Evolutionary conservation across 805 yeast genomes (phyloP).

Genomic region (Wickerhamiella sergipiensis): DNA sequence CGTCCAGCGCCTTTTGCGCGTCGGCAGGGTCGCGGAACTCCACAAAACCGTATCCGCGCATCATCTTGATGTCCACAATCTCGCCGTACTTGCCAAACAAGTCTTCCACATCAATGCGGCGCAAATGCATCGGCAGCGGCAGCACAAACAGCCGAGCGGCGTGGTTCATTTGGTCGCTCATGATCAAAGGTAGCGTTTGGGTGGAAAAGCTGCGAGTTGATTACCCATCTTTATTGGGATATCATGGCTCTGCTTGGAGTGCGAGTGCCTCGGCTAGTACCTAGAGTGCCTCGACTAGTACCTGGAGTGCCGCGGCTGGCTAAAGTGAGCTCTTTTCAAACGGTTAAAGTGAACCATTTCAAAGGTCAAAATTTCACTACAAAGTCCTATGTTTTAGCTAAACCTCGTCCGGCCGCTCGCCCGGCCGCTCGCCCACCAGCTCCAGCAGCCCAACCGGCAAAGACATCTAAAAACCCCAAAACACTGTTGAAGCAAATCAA

Average conservation of each 20-base stretch:
- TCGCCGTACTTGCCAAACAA: slow-evolving; percentile 38
- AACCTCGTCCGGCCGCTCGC: too few species aligned
- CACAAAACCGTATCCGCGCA: slow-evolving; percentile 53
- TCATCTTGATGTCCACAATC: slow-evolving; percentile 42
- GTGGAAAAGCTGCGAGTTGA: neutral
- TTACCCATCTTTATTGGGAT: neutral
- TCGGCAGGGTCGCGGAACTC: slow-evolving; percentile 43
- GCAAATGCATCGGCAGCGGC: slow-evolving; percentile 15
- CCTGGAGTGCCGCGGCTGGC: too few species aligned
- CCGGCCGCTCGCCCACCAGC: too few species aligned
- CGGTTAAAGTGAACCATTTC: too few species aligned
- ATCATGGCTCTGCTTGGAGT: too few species aligned
- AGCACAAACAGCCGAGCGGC: slow-evolving; percentile 17
- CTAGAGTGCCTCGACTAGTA: too few species aligned
- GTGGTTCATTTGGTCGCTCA: neutral
- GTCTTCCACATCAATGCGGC: slow-evolving; percentile 31
- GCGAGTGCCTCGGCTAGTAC: too few species aligned
- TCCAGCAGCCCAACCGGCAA: too few species aligned
- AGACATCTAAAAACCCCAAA: too few species aligned
- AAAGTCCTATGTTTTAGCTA: too few species aligned
- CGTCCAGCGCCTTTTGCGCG: slow-evolving; percentile 49
- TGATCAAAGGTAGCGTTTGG: neutral
- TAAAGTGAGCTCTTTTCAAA: too few species aligned
- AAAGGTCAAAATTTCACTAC: too few species aligned
- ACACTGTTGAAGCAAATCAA: neutral